These are phyloP conservation scores for Tubosaeta sp. DNA, from an alignment of 768 basidiomycete genomes.

Conservation along the genomic window DNA sequence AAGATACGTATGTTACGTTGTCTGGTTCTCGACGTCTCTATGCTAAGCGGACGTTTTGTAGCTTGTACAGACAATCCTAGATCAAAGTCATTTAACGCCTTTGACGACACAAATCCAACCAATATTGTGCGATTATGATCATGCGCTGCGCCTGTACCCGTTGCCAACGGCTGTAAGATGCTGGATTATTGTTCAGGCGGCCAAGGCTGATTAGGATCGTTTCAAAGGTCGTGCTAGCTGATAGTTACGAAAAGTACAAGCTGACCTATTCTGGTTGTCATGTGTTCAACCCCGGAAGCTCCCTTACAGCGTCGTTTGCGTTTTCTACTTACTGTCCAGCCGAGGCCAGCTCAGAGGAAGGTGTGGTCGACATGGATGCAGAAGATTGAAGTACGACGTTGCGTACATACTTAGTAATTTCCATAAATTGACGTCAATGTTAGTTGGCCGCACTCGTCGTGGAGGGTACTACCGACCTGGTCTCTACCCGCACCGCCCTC, in stretches of 20 bases:
- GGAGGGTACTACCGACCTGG: slow-evolving; percentile 5
- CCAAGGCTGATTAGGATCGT: slow-evolving; percentile 5
- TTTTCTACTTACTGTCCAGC: slow-evolving; percentile 93
- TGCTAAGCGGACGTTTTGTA: slow-evolving; percentile 27
- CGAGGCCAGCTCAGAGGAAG: slow-evolving; percentile 80
- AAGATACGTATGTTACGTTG: slow-evolving; percentile 65
- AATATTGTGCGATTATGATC: slow-evolving; percentile 85
- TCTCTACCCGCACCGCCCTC: slow-evolving; percentile 1
- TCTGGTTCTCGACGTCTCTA: background rate
- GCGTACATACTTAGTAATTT: background rate
- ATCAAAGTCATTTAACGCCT: slow-evolving; percentile 93
- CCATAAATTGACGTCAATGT: slow-evolving; percentile 15
- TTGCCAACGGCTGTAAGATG: slow-evolving; percentile 80
- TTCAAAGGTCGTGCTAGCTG: slow-evolving; percentile 80
- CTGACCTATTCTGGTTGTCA: slow-evolving; percentile 97
- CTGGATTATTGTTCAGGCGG: background rate
- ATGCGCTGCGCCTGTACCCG: slow-evolving; percentile 88
- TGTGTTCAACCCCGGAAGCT: slow-evolving; percentile 96
- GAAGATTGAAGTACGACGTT: slow-evolving; percentile 27
- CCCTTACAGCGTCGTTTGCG: slow-evolving; percentile 73
- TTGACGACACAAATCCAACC: slow-evolving; percentile 83
- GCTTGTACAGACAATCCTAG: slow-evolving; percentile 95
- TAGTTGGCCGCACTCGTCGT: slow-evolving; percentile 15
- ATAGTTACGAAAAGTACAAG: slow-evolving; percentile 94
- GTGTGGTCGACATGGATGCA: slow-evolving; percentile 38